Conservation (phyloP, 768 basidiomycete genomes). For the Rubroboletus pulcherrimus region DNA sequence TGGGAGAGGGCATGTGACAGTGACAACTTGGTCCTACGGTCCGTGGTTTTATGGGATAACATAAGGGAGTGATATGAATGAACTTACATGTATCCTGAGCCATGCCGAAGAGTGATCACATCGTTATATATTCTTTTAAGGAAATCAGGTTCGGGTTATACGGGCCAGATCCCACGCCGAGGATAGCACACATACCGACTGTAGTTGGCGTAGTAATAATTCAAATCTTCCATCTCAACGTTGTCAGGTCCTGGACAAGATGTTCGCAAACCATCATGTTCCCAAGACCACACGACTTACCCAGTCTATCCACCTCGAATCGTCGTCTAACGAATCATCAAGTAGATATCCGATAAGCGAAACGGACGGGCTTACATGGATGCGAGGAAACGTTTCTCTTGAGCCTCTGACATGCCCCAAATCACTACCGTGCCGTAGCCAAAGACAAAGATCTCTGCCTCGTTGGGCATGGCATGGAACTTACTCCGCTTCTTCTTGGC, state of each 20-base stretch:
- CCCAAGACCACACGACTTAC: constrained; percentile 37
- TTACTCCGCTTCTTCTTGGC: constrained; percentile 56
- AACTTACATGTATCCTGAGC: constrained; percentile 90
- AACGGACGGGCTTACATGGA: constrained; percentile 66
- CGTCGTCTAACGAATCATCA: constrained; percentile 58
- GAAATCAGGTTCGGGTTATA: constrained; percentile 32
- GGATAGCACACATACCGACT: constrained; percentile 59
- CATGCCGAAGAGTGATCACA: constrained; percentile 91
- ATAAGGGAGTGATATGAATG: constrained; percentile 10
- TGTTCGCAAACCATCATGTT: background rate
- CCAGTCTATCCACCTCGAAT: constrained; percentile 87
- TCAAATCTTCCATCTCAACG: constrained; percentile 94
- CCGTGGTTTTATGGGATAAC: constrained; percentile 6
- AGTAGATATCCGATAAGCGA: background rate
- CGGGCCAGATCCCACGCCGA: background rate
- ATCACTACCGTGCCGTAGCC: constrained; percentile 94
- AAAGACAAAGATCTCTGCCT: constrained; percentile 91
- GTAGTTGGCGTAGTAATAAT: constrained; percentile 96
- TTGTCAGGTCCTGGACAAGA: constrained; percentile 67
- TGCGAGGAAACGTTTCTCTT: constrained; percentile 86
- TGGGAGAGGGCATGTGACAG: constrained; percentile 93
- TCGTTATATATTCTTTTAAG: constrained; percentile 86
- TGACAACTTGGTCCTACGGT: constrained; percentile 85
- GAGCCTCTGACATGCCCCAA: constrained; percentile 95
- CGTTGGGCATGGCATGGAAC: constrained; percentile 60